Percentiles rank a stretch among this genome's conserved stretches.
Conservation (phyloP, 495 filamentous ascomycete species). For the Trypethelium eluteriae region DNA sequence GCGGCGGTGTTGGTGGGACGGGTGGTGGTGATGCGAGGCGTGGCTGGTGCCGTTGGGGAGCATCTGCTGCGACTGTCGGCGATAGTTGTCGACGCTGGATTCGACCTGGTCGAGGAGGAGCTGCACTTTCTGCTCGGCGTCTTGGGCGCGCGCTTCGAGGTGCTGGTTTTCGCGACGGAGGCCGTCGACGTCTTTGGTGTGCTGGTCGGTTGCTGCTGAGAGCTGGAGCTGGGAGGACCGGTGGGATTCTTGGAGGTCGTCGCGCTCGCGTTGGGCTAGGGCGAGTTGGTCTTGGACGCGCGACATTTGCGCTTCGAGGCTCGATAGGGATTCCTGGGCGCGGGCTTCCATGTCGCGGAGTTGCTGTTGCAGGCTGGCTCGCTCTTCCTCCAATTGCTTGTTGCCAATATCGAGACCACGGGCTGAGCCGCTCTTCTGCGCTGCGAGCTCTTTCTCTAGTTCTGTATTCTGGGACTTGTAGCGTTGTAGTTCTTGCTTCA, state of each 20-base stretch:
- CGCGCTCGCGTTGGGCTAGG: slow-evolving; percentile 57
- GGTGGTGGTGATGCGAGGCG: no score
- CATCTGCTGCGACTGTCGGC: slow-evolving; percentile 59
- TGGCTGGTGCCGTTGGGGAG: slow-evolving; percentile 15
- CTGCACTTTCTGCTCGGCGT: slow-evolving; percentile 88
- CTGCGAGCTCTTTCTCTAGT: slow-evolving; percentile 69
- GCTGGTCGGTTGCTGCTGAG: slow-evolving; percentile 45
- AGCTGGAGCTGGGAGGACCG: slow-evolving; percentile 55
- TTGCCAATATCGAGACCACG: slow-evolving; percentile 38
- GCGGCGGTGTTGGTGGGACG: slow-evolving; percentile 22
- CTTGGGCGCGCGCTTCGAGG: slow-evolving; percentile 72
- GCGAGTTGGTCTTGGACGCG: slow-evolving; percentile 60
- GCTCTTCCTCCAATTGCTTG: slow-evolving; percentile 71
- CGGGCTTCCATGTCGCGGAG: slow-evolving; percentile 60
- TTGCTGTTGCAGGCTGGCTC: slow-evolving; percentile 55
- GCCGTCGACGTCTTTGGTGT: slow-evolving; percentile 64
- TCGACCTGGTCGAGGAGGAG: slow-evolving; percentile 91
- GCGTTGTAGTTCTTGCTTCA: slow-evolving; percentile 89
- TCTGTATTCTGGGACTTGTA: slow-evolving; percentile 81
- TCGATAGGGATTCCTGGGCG: slow-evolving; percentile 53
- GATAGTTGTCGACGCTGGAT: slow-evolving; percentile 86
- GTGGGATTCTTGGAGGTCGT: slow-evolving; percentile 48
- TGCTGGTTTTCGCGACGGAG: slow-evolving; percentile 71
- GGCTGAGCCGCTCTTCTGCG: slow-evolving; percentile 40
- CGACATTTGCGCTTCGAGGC: slow-evolving; percentile 64